Conservation (phyloP, 805 yeast species). For the Tetrapisispora pingtungensis region DNA sequence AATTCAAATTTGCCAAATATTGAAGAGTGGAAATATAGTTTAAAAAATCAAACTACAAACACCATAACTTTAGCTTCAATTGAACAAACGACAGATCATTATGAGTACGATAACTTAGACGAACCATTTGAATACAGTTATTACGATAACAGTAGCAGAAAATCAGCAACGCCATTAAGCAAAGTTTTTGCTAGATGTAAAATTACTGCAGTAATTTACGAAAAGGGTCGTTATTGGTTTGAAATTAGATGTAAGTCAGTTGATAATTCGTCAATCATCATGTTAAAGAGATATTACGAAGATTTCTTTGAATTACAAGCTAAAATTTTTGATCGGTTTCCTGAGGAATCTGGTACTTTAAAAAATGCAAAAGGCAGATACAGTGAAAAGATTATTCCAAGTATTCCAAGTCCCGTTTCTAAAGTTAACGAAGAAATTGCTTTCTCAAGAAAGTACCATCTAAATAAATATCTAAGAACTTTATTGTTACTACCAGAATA, state of each 20-base stretch:
- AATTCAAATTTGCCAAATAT: conserved; percentile 76
- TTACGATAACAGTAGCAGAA: conserved; percentile 1
- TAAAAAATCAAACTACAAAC: neutral
- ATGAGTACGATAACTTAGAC: neutral
- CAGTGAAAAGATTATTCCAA: conserved; percentile 72
- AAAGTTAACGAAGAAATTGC: conserved; percentile 66
- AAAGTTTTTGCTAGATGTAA: neutral
- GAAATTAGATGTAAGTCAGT: conserved; percentile 51
- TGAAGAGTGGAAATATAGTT: conserved; percentile 75
- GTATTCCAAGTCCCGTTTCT: conserved; percentile 89
- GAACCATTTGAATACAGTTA: conserved; percentile 1
- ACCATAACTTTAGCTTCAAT: neutral
- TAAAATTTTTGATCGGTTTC: conserved; percentile 68
- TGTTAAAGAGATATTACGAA: conserved; percentile 80
- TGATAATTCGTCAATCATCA: conserved; percentile 54
- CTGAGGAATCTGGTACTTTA: conserved; percentile 78
- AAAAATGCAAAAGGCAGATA: conserved; percentile 41
- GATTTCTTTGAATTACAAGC: conserved; percentile 94
- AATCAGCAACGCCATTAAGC: neutral
- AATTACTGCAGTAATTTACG: conserved; percentile 42
- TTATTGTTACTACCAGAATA: conserved; percentile 64
- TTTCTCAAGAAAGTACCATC: conserved; percentile 40
- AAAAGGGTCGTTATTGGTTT: conserved; percentile 84
- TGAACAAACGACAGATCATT: neutral
- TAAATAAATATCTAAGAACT: conserved; percentile 46